Evolutionary conservation across 2,329 filamentous ascomycete genomes (phyloP).

Genomic region (Fusarium domesticum): DNA sequence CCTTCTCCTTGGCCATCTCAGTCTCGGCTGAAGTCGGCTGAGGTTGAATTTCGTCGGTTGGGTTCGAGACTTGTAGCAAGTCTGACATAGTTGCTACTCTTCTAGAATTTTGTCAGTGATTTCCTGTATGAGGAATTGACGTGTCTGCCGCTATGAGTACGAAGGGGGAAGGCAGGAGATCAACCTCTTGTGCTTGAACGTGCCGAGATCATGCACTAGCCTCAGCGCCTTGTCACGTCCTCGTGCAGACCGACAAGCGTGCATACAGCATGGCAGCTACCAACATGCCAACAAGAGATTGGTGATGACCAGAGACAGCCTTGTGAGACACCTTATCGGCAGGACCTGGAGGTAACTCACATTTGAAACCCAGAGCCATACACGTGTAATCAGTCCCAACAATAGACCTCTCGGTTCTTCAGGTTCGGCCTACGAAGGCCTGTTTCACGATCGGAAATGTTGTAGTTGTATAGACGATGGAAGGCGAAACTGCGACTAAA

Average conservation of each 20-base stretch:
- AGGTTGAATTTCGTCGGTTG: constrained; percentile 33
- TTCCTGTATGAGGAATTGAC: constrained; percentile 3
- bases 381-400: constrained; percentile 22
- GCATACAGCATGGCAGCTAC: background rate
- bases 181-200: constrained; percentile 1
- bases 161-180: background rate
- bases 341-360: constrained; percentile 25
- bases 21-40: constrained; percentile 34
- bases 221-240: background rate
- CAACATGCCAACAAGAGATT: background rate
- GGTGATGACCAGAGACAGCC: constrained; percentile 6
- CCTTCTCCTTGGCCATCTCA: constrained; percentile 45
- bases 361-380: constrained; percentile 14
- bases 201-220: background rate
- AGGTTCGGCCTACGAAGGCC: constrained; percentile 28
- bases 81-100: constrained; percentile 35
- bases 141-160: constrained; percentile 3
- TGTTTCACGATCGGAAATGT: constrained; percentile 15
- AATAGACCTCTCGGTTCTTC: constrained; percentile 28
- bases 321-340: constrained; percentile 7
- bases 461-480: constrained; percentile 11
- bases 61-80: constrained; percentile 26
- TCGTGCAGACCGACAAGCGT: constrained; percentile 1
- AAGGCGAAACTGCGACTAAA: constrained; percentile 11
- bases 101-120: constrained; percentile 22